Base-by-base conservation (phyloP, 352 stramenopile species). In the Globisporangium yorkense region DNA sequence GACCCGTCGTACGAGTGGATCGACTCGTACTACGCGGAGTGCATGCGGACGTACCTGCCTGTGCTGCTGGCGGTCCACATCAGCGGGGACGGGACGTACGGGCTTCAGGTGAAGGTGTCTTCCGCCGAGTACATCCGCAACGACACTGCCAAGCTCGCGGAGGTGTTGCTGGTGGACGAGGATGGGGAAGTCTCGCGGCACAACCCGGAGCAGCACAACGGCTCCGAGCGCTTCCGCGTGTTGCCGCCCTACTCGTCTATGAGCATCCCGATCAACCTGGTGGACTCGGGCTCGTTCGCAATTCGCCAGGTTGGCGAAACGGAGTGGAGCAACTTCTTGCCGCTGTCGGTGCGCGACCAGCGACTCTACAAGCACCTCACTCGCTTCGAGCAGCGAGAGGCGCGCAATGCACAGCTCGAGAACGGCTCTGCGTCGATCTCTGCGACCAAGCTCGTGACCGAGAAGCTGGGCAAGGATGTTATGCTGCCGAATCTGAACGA, bases 1-100 rank as follows among this genome's bases (percentile, higher is more conserved):
- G 74, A 94, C 51, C 75, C 79, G 21, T 75, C 75, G 31, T 92
- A 92, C 52, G 85, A 93, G 56, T 94, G 86, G 86, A 87, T 93
- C 41, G 77, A 91, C 54, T 91, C 79, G 46, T 96, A 93, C 49
- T 87, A 92, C 47, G 57, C 57, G 0, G 72, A 89, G 48, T 90
- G 82, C 51, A 64, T 78, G 57, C 77, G 78, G 2, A 66, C 74
- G 55, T 93, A 92, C 51, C 62, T 89, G 24, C 86, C 86, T 20
- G 69, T 88, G 7, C 58, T 94, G 15, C 62, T 87, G n/a, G 77
- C 80, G 16, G 60, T 96, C 27, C 59, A 88, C 54, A 80, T 94
- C 15, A 77, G 61, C 41, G 71, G 89, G 24, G 83, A 96, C 63
- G 77, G 80, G 4, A 75, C 80, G 41, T 81, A 85, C 50, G 86